Conservation (phyloP, 2,329 filamentous ascomycete species). For the Talaromyces marneffei region DNA sequence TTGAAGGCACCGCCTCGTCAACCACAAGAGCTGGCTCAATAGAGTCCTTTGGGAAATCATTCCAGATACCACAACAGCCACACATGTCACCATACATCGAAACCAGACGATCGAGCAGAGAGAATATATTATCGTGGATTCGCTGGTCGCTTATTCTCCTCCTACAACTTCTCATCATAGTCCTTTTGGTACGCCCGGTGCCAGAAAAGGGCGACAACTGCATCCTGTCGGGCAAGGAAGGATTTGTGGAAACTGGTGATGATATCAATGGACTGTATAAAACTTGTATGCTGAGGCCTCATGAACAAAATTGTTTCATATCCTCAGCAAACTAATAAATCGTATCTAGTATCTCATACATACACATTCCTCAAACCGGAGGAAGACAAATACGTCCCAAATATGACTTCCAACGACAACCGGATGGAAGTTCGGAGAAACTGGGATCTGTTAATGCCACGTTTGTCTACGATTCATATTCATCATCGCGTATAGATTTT, state of each 20-base stretch:
- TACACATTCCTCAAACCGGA: conserved; percentile 10
- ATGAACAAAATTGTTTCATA: too few relatives aligned
- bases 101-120: background rate
- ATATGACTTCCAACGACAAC: conserved; percentile 10
- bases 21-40: conserved; percentile 1
- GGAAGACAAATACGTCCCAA: conserved; percentile 7
- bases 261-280: conserved; percentile 10
- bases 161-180: background rate
- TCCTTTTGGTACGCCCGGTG: background rate
- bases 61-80: background rate
- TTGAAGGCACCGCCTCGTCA: background rate
- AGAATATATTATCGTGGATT: background rate
- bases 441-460: conserved; percentile 9
- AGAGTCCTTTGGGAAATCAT: conserved; percentile 4
- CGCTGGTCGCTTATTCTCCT: background rate
- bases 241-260: conserved; percentile 3
- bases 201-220: background rate
- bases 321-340: background rate
- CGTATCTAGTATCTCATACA: background rate
- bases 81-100: background rate
- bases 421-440: conserved; percentile 7
- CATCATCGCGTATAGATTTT: background rate
- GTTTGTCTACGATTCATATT: background rate
- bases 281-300: background rate
- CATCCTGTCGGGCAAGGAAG: background rate